These are phyloP conservation scores for Trypanosoma caninum DNA, from an alignment of 208 protist genomes.

Conservation along the genomic window DNA sequence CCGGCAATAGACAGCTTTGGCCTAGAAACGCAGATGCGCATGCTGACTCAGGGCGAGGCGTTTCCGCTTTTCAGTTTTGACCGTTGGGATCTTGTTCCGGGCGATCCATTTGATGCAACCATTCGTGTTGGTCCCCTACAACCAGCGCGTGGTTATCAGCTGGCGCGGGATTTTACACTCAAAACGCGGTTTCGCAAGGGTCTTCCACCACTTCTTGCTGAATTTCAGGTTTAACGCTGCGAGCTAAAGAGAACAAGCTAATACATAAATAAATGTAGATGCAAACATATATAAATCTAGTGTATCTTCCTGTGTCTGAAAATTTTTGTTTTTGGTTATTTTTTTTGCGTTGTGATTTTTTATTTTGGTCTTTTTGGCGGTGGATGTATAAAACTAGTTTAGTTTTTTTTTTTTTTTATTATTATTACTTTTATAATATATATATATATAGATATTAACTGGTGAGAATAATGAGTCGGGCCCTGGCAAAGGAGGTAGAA, in stretches of 20 bases:
- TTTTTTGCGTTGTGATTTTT: too few species aligned
- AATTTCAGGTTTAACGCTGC: constrained; percentile 30
- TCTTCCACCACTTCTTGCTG: constrained; percentile 66
- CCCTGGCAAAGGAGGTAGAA: constrained; percentile 62
- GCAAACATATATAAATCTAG: too few species aligned
- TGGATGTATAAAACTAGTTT: too few species aligned
- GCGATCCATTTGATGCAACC: constrained; percentile 97
- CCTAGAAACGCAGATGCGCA: constrained; percentile 98
- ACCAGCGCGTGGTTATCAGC: constrained; percentile 85
- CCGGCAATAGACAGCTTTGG: constrained; percentile 99
- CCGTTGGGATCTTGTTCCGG: constrained; percentile 97
- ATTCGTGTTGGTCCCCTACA: constrained; percentile 96
- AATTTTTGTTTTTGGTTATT: too few species aligned
- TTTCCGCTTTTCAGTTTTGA: constrained; percentile 95
- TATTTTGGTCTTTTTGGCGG: too few species aligned
- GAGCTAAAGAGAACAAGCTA: too few species aligned
- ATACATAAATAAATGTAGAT: too few species aligned
- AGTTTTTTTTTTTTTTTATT: not conserved
- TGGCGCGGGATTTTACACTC: constrained; percentile 99
- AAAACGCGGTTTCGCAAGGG: constrained; percentile 98
- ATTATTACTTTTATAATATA: not conserved
- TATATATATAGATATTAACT: not conserved
- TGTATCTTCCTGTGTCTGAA: too few species aligned
- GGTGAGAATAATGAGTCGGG: constrained; percentile 29
- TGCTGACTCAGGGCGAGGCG: constrained; percentile 94